Evolutionary conservation across 2,329 filamentous ascomycete genomes (phyloP).

Genomic region (Diaporthe vexans): DNA sequence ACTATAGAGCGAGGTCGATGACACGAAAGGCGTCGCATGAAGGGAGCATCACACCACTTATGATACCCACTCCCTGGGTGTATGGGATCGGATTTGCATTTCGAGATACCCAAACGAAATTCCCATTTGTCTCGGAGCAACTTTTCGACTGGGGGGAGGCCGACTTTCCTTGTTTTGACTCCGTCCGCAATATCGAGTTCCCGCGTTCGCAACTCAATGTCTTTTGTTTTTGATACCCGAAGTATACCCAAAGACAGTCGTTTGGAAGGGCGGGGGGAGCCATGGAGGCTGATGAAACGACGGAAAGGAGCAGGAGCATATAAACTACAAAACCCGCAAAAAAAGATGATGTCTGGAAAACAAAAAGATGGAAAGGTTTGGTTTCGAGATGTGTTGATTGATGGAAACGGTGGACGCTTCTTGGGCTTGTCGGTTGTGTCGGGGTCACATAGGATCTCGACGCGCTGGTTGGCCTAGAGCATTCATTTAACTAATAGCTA

Average conservation of each 20-base stretch:
- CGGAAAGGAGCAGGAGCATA: conserved; percentile 40
- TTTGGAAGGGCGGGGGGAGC: conserved; percentile 41
- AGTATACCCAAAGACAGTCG: conserved; percentile 52
- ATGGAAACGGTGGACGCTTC: conserved; percentile 34
- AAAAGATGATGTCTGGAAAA: conserved; percentile 34
- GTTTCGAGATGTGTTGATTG: conserved; percentile 36
- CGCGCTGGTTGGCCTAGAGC: conserved; percentile 28
- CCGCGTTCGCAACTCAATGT: conserved; percentile 48
- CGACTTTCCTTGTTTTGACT: conserved; percentile 43
- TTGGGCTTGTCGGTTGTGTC: conserved; percentile 2
- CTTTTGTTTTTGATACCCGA: conserved; percentile 54
- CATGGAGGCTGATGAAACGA: conserved; percentile 34
- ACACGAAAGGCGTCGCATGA: conserved; percentile 43
- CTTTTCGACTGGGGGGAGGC: conserved; percentile 40
- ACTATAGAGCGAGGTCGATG: conserved; percentile 49
- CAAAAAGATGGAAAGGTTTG: conserved; percentile 38
- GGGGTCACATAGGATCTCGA: conserved; percentile 34
- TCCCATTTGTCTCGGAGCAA: conserved; percentile 55
- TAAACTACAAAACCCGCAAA: conserved; percentile 40
- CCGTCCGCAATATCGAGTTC: conserved; percentile 41
- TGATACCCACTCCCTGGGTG: conserved; percentile 43
- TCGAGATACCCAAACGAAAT: conserved; percentile 68
- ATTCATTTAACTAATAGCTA: conserved; percentile 50
- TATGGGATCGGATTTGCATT: conserved; percentile 67
- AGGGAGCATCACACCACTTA: conserved; percentile 43